Percentiles rank a stretch among this genome's conserved stretches.
phyloP scores from a whole-genome alignment of 495 filamentous ascomycete species.

The Aspergillus wentii region DNA sequence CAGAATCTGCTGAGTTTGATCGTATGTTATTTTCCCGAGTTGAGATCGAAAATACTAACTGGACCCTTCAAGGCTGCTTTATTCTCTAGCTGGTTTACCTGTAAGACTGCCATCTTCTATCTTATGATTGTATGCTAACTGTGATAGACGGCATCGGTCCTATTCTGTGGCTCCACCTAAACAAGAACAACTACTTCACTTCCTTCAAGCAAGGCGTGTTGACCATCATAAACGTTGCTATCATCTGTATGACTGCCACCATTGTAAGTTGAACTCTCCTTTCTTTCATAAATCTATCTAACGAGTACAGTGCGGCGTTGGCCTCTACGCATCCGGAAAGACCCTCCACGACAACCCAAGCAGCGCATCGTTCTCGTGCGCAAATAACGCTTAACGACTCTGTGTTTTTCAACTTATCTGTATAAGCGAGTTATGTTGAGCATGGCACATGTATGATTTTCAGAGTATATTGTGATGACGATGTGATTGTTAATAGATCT shows the following conservation, averaged over 20 bases:
- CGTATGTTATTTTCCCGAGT: not conserved
- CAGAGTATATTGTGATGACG: no score
- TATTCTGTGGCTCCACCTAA: slow-evolving; percentile 27
- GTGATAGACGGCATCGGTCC: slow-evolving; percentile 13
- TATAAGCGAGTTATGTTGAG: no score
- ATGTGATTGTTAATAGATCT: no score
- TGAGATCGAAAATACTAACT: not conserved
- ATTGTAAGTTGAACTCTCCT: not conserved
- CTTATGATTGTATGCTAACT: not conserved
- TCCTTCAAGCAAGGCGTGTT: slow-evolving; percentile 14
- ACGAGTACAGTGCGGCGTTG: slow-evolving; percentile 18
- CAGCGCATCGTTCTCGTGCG: slow-evolving; percentile 22
- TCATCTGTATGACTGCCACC: slow-evolving; percentile 6
- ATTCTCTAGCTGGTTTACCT: slow-evolving; percentile 23
- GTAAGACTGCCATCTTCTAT: not conserved
- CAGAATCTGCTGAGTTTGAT: slow-evolving; percentile 48
- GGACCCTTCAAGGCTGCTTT: slow-evolving; percentile 5
- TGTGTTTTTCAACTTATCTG: no score
- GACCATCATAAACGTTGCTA: slow-evolving; percentile 13
- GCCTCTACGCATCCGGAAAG: slow-evolving; percentile 27
- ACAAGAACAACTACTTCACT: slow-evolving; percentile 10
- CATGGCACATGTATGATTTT: no score
- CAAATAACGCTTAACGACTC: slow-evolving; percentile 11
- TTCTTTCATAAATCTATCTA: not conserved
- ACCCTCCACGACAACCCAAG: slow-evolving; percentile 24